Percentiles rank a stretch among this genome's conserved stretches.
These are phyloP conservation scores for Ramularia collo-cygni DNA, from an alignment of 2,329 filamentous ascomycete genomes.

Conservation along the genomic window DNA sequence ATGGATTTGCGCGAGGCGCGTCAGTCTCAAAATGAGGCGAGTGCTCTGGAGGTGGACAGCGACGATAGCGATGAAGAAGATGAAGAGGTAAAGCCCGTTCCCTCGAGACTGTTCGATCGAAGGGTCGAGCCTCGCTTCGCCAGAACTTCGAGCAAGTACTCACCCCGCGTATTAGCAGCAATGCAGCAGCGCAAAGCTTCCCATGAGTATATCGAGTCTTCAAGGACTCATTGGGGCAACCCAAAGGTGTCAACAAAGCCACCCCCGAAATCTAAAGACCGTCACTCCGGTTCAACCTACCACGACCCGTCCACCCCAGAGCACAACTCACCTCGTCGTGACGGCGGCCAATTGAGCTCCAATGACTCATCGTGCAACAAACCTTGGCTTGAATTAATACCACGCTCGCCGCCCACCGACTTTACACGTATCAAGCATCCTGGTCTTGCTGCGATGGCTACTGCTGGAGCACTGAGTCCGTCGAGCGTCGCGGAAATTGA, in stretches of 20 bases:
- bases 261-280: too few relatives aligned
- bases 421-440: slow-evolving; percentile 5
- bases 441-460: slow-evolving; percentile 10
- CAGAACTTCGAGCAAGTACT: slow-evolving; percentile 11
- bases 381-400: slow-evolving; percentile 17
- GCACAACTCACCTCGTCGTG: slow-evolving; percentile 8
- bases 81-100: slow-evolving; percentile 10
- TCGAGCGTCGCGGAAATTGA: slow-evolving; percentile 10
- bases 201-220: slow-evolving; percentile 29
- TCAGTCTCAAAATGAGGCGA: not conserved
- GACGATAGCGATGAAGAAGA: slow-evolving; percentile 17
- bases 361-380: slow-evolving; percentile 11
- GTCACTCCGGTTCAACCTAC: too few relatives aligned
- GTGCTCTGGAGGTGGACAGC: slow-evolving; percentile 15
- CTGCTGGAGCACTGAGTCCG: slow-evolving; percentile 2
- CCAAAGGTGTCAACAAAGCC: too few relatives aligned
- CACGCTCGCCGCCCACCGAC: not conserved
- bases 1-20: slow-evolving; percentile 11
- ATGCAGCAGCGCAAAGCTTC: slow-evolving; percentile 14
- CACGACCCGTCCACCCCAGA: not conserved
- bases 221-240: slow-evolving; percentile 27
- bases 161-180: slow-evolving; percentile 14
- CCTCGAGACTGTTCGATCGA: slow-evolving; percentile 9
- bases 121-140: slow-evolving; percentile 8
- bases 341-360: slow-evolving; percentile 9